Evolutionary conservation across 2,329 filamentous ascomycete genomes (phyloP).

Genomic region (Trichoderma afroharzianum): DNA sequence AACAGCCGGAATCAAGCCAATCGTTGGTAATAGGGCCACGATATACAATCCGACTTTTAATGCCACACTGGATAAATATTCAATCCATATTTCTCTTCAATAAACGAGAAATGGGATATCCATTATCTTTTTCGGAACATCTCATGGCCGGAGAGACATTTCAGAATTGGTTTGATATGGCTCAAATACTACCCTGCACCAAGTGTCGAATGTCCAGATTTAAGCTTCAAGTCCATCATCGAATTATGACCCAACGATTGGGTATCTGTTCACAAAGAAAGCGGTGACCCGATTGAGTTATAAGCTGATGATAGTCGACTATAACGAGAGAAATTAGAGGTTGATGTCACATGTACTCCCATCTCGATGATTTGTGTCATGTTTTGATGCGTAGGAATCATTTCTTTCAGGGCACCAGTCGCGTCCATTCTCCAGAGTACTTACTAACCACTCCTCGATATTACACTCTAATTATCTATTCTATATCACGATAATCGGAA

Average conservation of each 20-base stretch:
- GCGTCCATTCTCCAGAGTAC: background rate
- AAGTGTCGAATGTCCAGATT: background rate
- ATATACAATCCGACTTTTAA: background rate
- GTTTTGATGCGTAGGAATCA: background rate
- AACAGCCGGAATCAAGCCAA: background rate
- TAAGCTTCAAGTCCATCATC: background rate
- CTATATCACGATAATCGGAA: background rate
- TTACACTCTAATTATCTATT: background rate
- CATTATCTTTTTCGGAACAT: background rate
- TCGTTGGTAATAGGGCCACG: background rate
- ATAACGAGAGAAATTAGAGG: background rate
- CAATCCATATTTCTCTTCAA: background rate
- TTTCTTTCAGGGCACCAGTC: background rate
- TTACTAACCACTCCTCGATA: no score
- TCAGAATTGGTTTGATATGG: background rate
- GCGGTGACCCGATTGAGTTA: background rate
- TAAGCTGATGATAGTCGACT: fast-evolving
- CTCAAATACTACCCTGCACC: background rate
- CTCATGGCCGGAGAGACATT: background rate
- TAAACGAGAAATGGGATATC: background rate
- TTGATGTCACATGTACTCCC: background rate
- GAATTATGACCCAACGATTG: fast-evolving
- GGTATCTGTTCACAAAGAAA: background rate
- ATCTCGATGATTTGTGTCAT: background rate
- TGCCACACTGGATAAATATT: background rate